phyloP scores from a whole-genome alignment of 352 stramenopile species.

The Nothophytophthora sp. region DNA sequence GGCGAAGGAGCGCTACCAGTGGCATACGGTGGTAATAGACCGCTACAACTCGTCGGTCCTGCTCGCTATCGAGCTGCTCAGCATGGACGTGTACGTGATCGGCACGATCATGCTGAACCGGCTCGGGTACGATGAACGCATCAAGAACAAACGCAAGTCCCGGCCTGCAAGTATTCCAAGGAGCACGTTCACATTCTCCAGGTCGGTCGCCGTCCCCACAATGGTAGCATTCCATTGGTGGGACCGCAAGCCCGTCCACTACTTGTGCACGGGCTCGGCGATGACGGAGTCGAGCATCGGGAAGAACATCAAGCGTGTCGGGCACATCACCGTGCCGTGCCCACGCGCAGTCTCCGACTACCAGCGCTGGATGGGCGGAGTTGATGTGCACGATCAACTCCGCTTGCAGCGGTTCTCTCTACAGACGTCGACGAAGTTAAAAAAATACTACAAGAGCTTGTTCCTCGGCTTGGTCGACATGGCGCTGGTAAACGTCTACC shows the following conservation, averaged over 20 bases:
- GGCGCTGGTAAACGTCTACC: conserved; percentile 22
- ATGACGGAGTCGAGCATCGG: too few relatives aligned
- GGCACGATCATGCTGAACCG: not conserved
- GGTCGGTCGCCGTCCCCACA: too few relatives aligned
- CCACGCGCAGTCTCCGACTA: conserved; percentile 11
- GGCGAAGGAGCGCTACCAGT: not conserved
- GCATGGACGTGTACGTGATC: not conserved
- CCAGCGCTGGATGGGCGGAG: conserved; percentile 26
- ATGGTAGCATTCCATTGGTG: too few relatives aligned
- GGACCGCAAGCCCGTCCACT: too few relatives aligned
- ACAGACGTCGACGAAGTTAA: conserved; percentile 1
- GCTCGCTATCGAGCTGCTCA: not conserved
- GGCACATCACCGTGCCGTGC: not conserved
- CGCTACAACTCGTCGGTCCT: conserved; percentile 2
- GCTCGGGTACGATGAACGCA: too few relatives aligned
- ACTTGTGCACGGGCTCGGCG: too few relatives aligned
- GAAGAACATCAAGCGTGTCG: too few relatives aligned
- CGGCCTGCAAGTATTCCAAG: too few relatives aligned
- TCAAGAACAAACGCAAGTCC: too few relatives aligned
- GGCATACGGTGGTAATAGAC: conserved; percentile 1
- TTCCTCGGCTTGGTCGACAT: conserved; percentile 14
- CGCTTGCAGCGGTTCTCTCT: conserved; percentile 13
- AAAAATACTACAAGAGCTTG: conserved; percentile 20
- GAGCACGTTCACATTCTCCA: too few relatives aligned
- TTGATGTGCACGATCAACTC: conserved; percentile 16